These are phyloP conservation scores for Vigna mungo DNA, from an alignment of 306 rosid genomes.

Conservation along the genomic window DNA sequence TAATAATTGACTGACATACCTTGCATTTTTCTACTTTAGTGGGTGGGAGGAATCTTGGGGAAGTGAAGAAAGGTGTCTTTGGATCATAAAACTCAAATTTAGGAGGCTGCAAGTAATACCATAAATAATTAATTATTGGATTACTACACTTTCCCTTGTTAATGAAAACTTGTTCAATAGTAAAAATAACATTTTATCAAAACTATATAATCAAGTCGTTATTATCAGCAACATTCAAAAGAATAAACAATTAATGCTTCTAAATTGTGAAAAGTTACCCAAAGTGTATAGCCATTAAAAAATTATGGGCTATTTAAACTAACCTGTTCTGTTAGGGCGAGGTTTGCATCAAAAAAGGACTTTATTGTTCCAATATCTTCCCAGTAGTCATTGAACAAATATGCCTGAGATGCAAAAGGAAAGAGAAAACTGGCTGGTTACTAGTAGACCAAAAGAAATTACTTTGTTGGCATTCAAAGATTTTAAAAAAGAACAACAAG, in stretches of 20 bases:
- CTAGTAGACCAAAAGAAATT: background rate
- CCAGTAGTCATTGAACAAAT: constrained; percentile 96
- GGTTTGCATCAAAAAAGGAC: constrained; percentile 91
- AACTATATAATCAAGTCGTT: background rate
- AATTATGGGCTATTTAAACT: constrained; percentile 20
- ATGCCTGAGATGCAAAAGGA: constrained; percentile 69
- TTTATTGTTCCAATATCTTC: constrained; percentile 96
- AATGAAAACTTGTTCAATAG: constrained; percentile 4
- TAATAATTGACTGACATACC: constrained; percentile 59
- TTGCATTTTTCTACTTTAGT: constrained; percentile 95
- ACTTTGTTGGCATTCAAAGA: constrained; percentile 9
- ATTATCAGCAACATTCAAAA: constrained; percentile 30
- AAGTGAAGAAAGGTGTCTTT: constrained; percentile 95
- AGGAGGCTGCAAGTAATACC: constrained; percentile 66
- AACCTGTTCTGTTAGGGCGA: constrained; percentile 95
- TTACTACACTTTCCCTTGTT: constrained; percentile 5
- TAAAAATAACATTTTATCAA: constrained; percentile 21
- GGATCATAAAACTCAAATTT: constrained; percentile 91
- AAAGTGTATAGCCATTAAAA: background rate
- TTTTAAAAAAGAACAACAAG: background rate
- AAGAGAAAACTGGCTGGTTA: constrained; percentile 17
- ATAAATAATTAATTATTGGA: constrained; percentile 42
- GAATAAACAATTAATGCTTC: constrained; percentile 9
- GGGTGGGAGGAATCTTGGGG: constrained; percentile 97
- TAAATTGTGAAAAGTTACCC: constrained; percentile 17